phyloP scores from a whole-genome alignment of 176 grass and related monocot genomes.

The Musa acuminata region DNA sequence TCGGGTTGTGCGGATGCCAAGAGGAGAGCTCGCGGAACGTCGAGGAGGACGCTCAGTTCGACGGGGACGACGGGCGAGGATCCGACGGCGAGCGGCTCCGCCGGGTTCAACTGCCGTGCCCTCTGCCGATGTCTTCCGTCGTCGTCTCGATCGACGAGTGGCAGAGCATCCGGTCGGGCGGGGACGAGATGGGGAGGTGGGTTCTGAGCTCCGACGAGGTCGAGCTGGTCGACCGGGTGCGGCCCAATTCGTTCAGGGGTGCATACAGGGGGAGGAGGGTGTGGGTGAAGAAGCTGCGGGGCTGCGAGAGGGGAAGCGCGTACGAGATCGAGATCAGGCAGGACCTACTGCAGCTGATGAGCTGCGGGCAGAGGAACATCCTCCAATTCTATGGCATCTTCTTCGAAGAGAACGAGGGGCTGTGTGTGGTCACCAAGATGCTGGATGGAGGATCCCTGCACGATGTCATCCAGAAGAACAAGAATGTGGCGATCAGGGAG shows the following conservation, averaged over 20 bases:
- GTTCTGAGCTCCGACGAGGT: conserved; percentile 75
- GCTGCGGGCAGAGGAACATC: conserved; percentile 91
- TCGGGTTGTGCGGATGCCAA: conserved; percentile 94
- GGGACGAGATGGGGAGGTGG: conserved; percentile 70
- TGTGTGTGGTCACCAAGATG: conserved; percentile 79
- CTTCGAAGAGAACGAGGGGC: conserved; percentile 66
- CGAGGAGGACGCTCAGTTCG: conserved; percentile 77
- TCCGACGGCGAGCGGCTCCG: conserved; percentile 49
- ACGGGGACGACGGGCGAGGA: conserved; percentile 55
- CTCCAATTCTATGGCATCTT: conserved; percentile 88
- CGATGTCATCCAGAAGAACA: conserved; percentile 64
- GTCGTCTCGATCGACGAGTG: conserved; percentile 90
- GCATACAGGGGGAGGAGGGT: conserved; percentile 61
- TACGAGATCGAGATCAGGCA: conserved; percentile 84
- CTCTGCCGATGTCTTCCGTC: conserved; percentile 66
- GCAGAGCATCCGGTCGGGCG: conserved; percentile 82
- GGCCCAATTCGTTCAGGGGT: conserved; percentile 63
- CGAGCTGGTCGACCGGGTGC: conserved; percentile 64
- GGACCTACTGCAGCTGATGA: conserved; percentile 94
- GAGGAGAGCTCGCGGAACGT: conserved; percentile 82
- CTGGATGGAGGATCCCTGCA: conserved; percentile 88
- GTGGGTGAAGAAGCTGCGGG: conserved; percentile 91
- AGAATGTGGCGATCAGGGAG: conserved; percentile 49
- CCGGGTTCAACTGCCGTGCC: conserved; percentile 47
- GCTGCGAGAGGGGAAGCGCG: conserved; percentile 77